These are phyloP conservation scores for Xanthoconium separans DNA, from an alignment of 1,284 basidiomycete genomes.

Conservation along the genomic window DNA sequence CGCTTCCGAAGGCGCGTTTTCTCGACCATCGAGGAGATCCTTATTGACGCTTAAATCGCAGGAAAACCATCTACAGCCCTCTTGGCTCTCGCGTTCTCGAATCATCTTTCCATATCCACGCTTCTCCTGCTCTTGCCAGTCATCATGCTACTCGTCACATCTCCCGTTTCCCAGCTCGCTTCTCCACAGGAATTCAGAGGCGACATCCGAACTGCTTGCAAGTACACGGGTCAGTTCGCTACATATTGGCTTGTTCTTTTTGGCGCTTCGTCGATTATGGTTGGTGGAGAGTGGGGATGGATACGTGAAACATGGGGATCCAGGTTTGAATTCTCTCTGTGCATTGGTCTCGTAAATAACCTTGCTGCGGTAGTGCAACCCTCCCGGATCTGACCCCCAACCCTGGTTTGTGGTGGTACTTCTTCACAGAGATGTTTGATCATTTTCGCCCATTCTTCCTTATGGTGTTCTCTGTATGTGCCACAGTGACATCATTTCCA, in stretches of 20 bases:
- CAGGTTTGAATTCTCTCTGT: constrained; percentile 52
- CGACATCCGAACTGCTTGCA: constrained; percentile 37
- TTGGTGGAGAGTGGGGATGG: constrained; percentile 65
- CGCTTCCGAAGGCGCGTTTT: constrained; percentile 60
- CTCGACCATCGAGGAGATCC: not conserved
- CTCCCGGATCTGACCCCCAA: constrained; percentile 91
- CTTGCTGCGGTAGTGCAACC: constrained; percentile 46
- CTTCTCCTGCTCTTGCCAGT: constrained; percentile 68
- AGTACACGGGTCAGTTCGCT: constrained; percentile 47
- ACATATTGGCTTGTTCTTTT: constrained; percentile 49
- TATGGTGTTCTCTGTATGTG: constrained; percentile 87
- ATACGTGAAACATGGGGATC: constrained; percentile 79
- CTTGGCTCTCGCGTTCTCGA: constrained; percentile 64
- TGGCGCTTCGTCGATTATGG: constrained; percentile 35
- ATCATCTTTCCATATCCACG: constrained; percentile 73
- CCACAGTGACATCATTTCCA: not conserved
- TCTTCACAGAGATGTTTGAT: constrained; percentile 99
- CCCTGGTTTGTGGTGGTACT: constrained; percentile 97
- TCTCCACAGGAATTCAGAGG: constrained; percentile 50
- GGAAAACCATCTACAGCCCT: constrained; percentile 57
- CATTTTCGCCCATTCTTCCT: constrained; percentile 96
- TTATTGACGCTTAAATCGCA: constrained; percentile 28
- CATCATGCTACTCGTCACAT: constrained; percentile 60
- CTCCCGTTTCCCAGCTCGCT: constrained; percentile 62
- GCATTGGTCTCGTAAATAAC: constrained; percentile 1